Evolutionary conservation across 495 filamentous ascomycete species (phyloP), one percentile per base, ranked within the genome.

Genomic region (Annulohypoxylon bovei): DNA sequence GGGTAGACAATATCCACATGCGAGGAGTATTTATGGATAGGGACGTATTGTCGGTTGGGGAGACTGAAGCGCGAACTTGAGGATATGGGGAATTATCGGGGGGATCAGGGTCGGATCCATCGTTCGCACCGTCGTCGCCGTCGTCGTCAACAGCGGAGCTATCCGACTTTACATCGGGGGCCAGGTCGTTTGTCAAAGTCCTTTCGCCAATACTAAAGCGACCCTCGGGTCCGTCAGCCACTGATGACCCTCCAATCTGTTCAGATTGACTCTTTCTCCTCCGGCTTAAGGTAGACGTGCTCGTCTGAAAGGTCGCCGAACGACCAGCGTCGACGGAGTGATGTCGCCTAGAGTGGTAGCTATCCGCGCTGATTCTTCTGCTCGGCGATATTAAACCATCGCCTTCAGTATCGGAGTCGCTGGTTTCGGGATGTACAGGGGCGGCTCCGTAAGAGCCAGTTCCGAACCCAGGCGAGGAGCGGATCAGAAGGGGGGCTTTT

Each of bases 1-100:
- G 72, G 6, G 92, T 82, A 20, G 92, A 93, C 16, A 95, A 74
- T 1, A 84, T 76, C 93, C 93, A 95, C 92, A 95, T 97, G 35
- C 93, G 91, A 16, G 93, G 88, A 1, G 93, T 95, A 77, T 92
- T 95, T 56, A 95, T 93, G 4, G 92, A 94, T 14, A 93, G 81
- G 14, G 85, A 81, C 20, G 83, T 86, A 73, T 95, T 87, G 75
- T 95, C 92, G 12, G 84, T 88, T 4, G 91, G 87, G 6, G 89
- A 83, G 7, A 95, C 92, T 0, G 90, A 92, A 25, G 92, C 92
- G 58, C 92, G 87, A 4, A 95, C 92, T 81, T 92, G 88, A 7
- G 90, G 74, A 77, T 93, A 89, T 28, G 86, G 86, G 2, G 88
- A 90, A 77, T 90, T 88, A 71, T 90, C 87, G 3, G 82, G 79